Evolutionary conservation across 306 rosid species (phyloP).

Genomic region (Canavalia gladiata): DNA sequence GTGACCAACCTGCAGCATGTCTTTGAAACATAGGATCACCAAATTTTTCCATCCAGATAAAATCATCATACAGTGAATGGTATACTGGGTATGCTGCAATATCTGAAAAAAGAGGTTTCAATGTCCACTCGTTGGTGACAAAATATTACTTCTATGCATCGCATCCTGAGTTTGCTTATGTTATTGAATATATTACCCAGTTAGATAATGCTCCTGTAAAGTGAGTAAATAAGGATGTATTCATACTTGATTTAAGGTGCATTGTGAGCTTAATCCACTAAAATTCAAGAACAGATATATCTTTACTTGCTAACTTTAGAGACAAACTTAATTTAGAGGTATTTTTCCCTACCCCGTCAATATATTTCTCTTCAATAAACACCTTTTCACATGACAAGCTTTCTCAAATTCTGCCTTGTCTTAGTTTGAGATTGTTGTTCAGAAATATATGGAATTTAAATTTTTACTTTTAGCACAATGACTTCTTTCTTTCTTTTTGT

Average conservation of each 20-base stretch:
- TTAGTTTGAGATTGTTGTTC: background rate
- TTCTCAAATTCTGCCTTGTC: background rate
- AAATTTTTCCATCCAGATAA: conserved; percentile 76
- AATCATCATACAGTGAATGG: conserved; percentile 84
- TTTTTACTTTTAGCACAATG: background rate
- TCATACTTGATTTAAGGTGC: background rate
- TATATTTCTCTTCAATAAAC: background rate
- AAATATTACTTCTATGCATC: background rate
- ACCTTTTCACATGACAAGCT: background rate
- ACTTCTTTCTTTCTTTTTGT: conserved; percentile 15
- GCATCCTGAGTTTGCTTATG: background rate
- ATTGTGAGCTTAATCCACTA: background rate
- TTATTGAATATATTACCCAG: background rate
- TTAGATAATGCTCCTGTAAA: background rate
- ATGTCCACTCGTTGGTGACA: background rate
- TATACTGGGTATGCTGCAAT: conserved; percentile 69
- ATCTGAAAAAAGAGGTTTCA: background rate
- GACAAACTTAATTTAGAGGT: background rate
- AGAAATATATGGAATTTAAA: background rate
- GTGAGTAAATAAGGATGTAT: background rate
- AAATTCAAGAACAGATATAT: background rate
- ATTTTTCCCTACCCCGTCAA: background rate
- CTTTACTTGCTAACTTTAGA: background rate
- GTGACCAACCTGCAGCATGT: conserved; percentile 77
- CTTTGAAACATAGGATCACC: conserved; percentile 82